Base-by-base conservation (phyloP, 2,329 filamentous ascomycete species). In the Ophiostoma sp. region DNA sequence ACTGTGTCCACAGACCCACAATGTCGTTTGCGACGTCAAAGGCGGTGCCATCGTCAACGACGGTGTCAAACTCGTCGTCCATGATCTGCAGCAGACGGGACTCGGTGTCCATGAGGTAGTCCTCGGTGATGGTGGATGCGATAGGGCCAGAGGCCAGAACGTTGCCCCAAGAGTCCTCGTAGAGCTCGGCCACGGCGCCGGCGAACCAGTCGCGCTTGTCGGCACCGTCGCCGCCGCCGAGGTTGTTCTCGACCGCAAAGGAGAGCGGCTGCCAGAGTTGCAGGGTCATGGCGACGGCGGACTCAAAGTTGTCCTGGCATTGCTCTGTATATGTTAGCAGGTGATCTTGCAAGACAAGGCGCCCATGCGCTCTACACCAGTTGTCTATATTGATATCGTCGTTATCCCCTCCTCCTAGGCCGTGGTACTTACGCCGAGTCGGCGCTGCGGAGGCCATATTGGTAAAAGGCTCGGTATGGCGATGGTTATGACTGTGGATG, bases 191-290 rank as follows among this genome's bases (percentile, higher is more conserved):
- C 67, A 98, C 84, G 60, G 90, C 91, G 72, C 93, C 93, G 66
- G 91, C 94, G 75, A 99, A 91, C 94, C 93, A 98, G 83, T 97
- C 94, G 75, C 94, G 90, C 82, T 98, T 98, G 79, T 96, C 92
- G 70, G 83, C 78, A 36, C 88, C 89, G 75, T 92, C 88, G 55
- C 91, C 87, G 2, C 94, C 95, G 74, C 94, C 95, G 90, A 93
- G 97, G 79, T 87, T 84, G 77, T 92, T 92, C 76, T 91, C 86
- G 62, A 97, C 91, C 64, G 95, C 92, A 76, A 97, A 87, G 65
- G 89, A 90, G 67, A 99, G 88, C 44, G 92, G 89, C 7, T 90
- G 88, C 95, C 95, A 99, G 75, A 91, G 86, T 81, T 93, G 88
- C 72, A 99, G 87, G 60, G 89, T 82, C 76, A 95, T 89, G 77